Conservation (phyloP, 306 rosid genomes). For the Sindora glabra region DNA sequence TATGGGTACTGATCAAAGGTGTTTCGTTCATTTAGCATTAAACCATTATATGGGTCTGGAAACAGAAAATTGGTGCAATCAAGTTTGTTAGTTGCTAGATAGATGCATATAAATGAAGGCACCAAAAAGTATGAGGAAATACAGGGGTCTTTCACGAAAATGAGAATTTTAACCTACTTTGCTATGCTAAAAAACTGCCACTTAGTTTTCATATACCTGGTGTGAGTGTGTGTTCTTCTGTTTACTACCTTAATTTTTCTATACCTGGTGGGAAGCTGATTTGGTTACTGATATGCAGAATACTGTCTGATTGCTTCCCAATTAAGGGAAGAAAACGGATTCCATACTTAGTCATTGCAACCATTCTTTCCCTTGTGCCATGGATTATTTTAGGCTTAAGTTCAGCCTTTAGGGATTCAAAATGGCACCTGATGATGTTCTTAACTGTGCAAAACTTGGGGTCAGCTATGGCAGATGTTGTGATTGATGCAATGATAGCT, state of each 20-base stretch:
- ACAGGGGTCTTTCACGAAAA: too few relatives aligned
- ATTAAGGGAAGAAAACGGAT: slow-evolving; percentile 75
- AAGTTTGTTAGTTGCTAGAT: too few relatives aligned
- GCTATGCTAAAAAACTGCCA: background rate
- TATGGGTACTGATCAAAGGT: slow-evolving; percentile 51
- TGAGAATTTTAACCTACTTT: background rate
- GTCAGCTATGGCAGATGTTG: slow-evolving; percentile 92
- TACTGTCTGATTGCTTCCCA: slow-evolving; percentile 78
- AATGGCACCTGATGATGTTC: slow-evolving; percentile 53
- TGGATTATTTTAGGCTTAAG: slow-evolving; percentile 62
- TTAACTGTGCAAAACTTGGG: slow-evolving; percentile 77
- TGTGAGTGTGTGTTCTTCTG: background rate
- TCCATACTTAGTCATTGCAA: slow-evolving; percentile 70
- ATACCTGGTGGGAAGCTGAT: slow-evolving; percentile 19
- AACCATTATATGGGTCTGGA: background rate
- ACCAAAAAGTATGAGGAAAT: background rate
- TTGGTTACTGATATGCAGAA: slow-evolving; percentile 38
- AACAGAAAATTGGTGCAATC: background rate
- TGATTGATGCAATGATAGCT: slow-evolving; percentile 88
- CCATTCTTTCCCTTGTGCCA: slow-evolving; percentile 73
- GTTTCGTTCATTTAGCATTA: background rate
- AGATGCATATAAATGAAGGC: background rate
- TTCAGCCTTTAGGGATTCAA: slow-evolving; percentile 49
- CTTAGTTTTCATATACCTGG: slow-evolving; percentile 7
- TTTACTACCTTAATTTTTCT: slow-evolving; percentile 2